Evolutionary conservation across 2,329 filamentous ascomycete species (phyloP), one percentile per base, ranked within the genome.

Genomic region (Fusarium secorum): DNA sequence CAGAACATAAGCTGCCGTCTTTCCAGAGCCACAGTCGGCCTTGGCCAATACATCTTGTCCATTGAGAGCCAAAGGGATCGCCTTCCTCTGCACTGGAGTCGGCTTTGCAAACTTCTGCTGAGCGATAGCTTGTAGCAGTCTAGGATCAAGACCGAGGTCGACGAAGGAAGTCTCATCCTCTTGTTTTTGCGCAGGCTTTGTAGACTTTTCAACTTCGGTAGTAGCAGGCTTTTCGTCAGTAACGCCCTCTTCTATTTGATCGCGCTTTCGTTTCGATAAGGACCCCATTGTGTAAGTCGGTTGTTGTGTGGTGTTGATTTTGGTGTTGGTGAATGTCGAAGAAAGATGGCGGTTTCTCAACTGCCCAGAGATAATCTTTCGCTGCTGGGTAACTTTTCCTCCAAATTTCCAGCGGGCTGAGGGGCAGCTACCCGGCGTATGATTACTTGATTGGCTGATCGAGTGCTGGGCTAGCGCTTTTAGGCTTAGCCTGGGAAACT

Each of bases 1-100:
- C 44, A 99, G 86, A 11, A 97, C 85, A 79, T 98, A 98, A 53
- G 96, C 95, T n/a, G 94, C 94, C 15, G 96, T 99, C 86, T 99
- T 99, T 74, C 96, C 96, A 7, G 95, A 97, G 17, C 96, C 96
- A 9, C 96, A 98, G 81, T 95, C 97, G 39, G 95, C 94, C 78
- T 95, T 94, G 59, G 94, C 95, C 41, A 98, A 85, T 51, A 99
- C 90, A 85, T 98, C 94, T 77, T 93, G 91, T 17, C 96, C 95
- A 71, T 94, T 90, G 22, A 98, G 85, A 26, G 93, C 94, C 39
- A 98, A 83, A 3, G 96, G 96, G 68, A 99, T 97, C 3, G 93
- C 93, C 80, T 92, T 91, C 44, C 89, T 88, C 81, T 99, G 96
- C 4, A 98, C 93, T 17, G 91, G 87, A n/a, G 96, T 98, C 18